A percentile compares a stretch with the other conserved stretches of the same genome.
Evolutionary conservation across 2,329 filamentous ascomycete species (phyloP).

Genomic region (Tolypocladium tropicale): DNA sequence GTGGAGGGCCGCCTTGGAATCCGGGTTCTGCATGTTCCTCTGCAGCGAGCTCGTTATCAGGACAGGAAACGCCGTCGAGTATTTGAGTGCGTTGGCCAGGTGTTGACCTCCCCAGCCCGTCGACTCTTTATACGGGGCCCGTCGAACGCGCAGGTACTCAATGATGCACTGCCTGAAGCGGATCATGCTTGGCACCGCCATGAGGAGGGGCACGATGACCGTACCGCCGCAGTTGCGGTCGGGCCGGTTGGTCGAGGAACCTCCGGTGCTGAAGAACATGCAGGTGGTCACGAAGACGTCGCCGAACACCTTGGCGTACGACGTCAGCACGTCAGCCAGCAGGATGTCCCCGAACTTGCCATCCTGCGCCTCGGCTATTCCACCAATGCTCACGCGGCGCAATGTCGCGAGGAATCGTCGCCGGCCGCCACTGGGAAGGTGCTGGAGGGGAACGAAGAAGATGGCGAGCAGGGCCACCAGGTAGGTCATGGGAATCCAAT

Average conservation of each 20-base stretch:
- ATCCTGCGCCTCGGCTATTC: slow-evolving; percentile 74
- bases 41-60: slow-evolving; percentile 71
- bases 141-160: slow-evolving; percentile 66
- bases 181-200: slow-evolving; percentile 74
- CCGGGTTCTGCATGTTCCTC: slow-evolving; percentile 41
- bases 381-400: slow-evolving; percentile 70
- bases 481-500: slow-evolving; percentile 79
- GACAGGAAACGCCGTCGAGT: slow-evolving; percentile 87
- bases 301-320: slow-evolving; percentile 84
- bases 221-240: slow-evolving; percentile 73
- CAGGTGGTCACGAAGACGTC: slow-evolving; percentile 83
- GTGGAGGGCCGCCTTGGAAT: slow-evolving; percentile 34
- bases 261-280: slow-evolving; percentile 71
- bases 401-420: slow-evolving; percentile 66
- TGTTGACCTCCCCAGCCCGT: slow-evolving; percentile 75
- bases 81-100: slow-evolving; percentile 89
- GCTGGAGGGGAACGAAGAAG: slow-evolving; percentile 63
- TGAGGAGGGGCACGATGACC: slow-evolving; percentile 72
- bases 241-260: slow-evolving; percentile 68
- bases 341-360: slow-evolving; percentile 93
- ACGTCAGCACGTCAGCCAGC: slow-evolving; percentile 87
- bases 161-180: slow-evolving; percentile 87
- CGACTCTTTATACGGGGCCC: slow-evolving; percentile 42
- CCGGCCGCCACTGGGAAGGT: slow-evolving; percentile 59
- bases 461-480: slow-evolving; percentile 61